A percentile compares a stretch with the other conserved stretches of the same genome.
Conservation (phyloP, 2,329 filamentous ascomycete species). For the Cadophora malorum region DNA sequence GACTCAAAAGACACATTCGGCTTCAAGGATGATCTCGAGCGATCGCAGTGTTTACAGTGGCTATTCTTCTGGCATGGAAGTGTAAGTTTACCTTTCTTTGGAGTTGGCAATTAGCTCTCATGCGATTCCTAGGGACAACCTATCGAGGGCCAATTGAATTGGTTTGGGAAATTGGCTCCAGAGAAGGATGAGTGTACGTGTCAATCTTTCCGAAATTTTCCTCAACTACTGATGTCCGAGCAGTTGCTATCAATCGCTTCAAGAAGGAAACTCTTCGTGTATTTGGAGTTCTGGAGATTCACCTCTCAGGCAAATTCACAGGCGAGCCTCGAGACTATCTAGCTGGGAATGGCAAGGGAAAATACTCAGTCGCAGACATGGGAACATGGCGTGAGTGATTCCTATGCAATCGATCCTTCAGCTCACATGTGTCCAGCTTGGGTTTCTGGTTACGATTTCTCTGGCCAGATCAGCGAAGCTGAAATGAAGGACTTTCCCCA, state of each 20-base stretch:
- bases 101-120: not conserved
- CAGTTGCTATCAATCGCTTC: constrained; percentile 56
- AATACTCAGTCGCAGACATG: constrained; percentile 60
- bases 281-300: constrained; percentile 62
- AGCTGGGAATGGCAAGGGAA: constrained; percentile 59
- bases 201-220: not conserved
- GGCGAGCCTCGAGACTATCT: constrained; percentile 57
- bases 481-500: constrained; percentile 58
- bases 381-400: constrained; percentile 58
- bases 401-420: constrained; percentile 51
- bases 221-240: constrained; percentile 15
- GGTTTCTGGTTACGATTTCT: constrained; percentile 9
- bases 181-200: constrained; percentile 53
- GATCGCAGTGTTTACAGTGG: constrained; percentile 57
- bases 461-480: constrained; percentile 42
- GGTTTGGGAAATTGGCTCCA: constrained; percentile 50
- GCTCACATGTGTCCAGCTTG: constrained; percentile 42
- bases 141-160: constrained; percentile 49
- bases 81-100: constrained; percentile 14
- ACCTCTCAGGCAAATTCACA: constrained; percentile 57
- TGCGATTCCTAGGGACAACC: constrained; percentile 44
- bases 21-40: constrained; percentile 58
- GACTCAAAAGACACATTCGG: constrained; percentile 58
- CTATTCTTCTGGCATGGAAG: constrained; percentile 60
- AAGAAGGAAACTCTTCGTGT: constrained; percentile 58